Base-by-base conservation (phyloP, 2,329 filamentous ascomycete species). In the Microsporum ferrugineum region DNA sequence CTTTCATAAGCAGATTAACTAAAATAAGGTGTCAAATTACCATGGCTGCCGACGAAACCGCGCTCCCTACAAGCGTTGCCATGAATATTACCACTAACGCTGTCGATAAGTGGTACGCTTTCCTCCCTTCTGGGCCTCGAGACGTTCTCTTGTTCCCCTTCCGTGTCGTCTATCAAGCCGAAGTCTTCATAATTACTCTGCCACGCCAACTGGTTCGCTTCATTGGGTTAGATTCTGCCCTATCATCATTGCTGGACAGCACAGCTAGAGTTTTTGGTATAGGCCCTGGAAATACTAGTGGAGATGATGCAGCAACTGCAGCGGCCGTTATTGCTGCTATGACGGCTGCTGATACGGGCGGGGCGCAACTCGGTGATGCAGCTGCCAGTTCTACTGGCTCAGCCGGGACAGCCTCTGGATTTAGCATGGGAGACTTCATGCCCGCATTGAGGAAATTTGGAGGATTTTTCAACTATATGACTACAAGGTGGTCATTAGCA, bases 401-500 rank as follows among this genome's bases (percentile, higher is more conserved):
- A 5, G 17, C 33, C 5, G 55, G n/a, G 4, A 3, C 27, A 3
- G 34, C 33, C 17, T 70, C 77, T 59, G 67, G 70, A n/a, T 68
- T 71, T 53, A 71, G 72, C 53, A 63, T 77, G 43, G 63, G 70
- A n/a, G 75, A 79, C 62, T 71, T 78, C 60, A 75, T 82, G 58
- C 77, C 80, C 62, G 76, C 77, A 3, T 68, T 82, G 65, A 84
- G 86, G 70, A 90, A 88, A 49, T 79, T 96, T 49, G 88, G 89
- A 51, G 91, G 89, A 63, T 84, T 97, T 62, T 91, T 97, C 74
- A 88, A 85, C 68, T 99, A 97, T 74, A 80, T 91, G 49, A 95
- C 89, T 0, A 95, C 89, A 73, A 88, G 88, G 73, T 97, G 94
- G 94, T 91, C 92, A 0, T 77, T 97, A 62, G 86, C 87, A 59